A percentile compares a stretch with the other conserved stretches of the same genome.
These are phyloP conservation scores for Plenodomus lindquistii DNA, from an alignment of 2,329 filamentous ascomycete species.

Conservation along the genomic window DNA sequence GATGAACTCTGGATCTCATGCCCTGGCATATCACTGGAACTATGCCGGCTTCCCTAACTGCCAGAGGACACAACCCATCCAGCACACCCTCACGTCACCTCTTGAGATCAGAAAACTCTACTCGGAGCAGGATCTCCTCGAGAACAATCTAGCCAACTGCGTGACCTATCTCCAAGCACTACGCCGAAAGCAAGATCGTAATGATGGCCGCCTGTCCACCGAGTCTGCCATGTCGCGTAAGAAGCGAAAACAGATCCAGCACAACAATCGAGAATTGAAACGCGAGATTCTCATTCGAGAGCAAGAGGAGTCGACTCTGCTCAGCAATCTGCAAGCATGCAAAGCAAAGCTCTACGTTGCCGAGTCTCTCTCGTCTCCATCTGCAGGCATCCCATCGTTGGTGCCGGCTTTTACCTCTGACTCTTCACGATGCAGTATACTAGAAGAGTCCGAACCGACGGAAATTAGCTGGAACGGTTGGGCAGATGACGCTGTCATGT, in stretches of 20 bases:
- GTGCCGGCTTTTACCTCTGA: conserved; percentile 16
- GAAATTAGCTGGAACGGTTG: conserved; percentile 38
- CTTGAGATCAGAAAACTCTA: conserved; percentile 16
- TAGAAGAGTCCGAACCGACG: conserved; percentile 20
- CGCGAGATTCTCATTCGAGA: conserved; percentile 39
- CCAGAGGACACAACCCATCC: background rate
- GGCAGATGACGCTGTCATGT: conserved; percentile 25
- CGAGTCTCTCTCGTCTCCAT: conserved; percentile 19
- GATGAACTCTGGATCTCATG: background rate
- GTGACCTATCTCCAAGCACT: conserved; percentile 37
- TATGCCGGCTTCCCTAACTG: background rate
- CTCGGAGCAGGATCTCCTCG: conserved; percentile 29
- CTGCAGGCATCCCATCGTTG: conserved; percentile 9
- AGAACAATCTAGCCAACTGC: conserved; percentile 35
- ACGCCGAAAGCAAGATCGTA: conserved; percentile 35
- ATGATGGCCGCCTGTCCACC: conserved; percentile 21
- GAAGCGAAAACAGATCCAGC: conserved; percentile 38
- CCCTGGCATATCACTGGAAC: background rate
- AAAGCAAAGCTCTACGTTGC: conserved; percentile 35
- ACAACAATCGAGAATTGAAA: conserved; percentile 30
- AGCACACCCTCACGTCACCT: background rate
- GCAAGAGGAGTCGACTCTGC: conserved; percentile 33
- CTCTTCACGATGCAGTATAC: conserved; percentile 16
- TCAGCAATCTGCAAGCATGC: conserved; percentile 39
- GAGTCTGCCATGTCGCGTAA: conserved; percentile 17